A percentile compares a stretch with the other conserved stretches of the same genome.
Conservation (phyloP, 768 basidiomycete species). For the Cystobasidiopsis lactophilus region DNA sequence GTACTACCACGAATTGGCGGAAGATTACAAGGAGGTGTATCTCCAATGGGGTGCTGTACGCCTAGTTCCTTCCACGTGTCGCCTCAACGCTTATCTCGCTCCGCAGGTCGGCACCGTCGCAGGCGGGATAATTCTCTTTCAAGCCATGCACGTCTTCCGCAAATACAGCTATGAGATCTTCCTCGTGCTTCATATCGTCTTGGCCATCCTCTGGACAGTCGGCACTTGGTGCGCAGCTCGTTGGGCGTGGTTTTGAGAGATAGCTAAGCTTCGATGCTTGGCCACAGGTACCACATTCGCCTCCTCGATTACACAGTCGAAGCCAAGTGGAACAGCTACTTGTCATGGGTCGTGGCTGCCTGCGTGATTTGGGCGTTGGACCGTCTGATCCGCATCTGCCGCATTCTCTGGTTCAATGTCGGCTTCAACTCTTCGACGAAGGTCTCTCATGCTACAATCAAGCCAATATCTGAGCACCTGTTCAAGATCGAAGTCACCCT, state of each 20-base stretch:
- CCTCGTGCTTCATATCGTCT: not conserved
- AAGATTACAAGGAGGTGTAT: too few species aligned
- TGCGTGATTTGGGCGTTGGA: not conserved
- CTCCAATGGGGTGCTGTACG: too few species aligned
- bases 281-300: not conserved
- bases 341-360: too few species aligned
- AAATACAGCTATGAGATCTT: not conserved
- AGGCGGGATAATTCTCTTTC: not conserved
- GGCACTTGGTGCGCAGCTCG: too few species aligned
- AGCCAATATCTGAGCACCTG: not conserved
- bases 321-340: too few species aligned
- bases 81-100: not conserved
- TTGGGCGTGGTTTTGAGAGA: too few species aligned
- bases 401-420: not conserved
- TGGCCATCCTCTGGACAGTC: not conserved
- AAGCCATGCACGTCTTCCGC: not conserved
- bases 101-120: not conserved
- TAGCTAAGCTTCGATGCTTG: too few species aligned
- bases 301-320: too few species aligned
- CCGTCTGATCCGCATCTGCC: not conserved
- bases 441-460: not conserved
- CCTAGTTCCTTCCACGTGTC: too few species aligned
- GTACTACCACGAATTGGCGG: too few species aligned
- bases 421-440: not conserved
- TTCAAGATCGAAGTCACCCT: not conserved